A percentile compares a stretch with the other conserved stretches of the same genome.
These are phyloP conservation scores for Heterobasidion parviporum DNA, from an alignment of 1,284 basidiomycete species.

Conservation along the genomic window DNA sequence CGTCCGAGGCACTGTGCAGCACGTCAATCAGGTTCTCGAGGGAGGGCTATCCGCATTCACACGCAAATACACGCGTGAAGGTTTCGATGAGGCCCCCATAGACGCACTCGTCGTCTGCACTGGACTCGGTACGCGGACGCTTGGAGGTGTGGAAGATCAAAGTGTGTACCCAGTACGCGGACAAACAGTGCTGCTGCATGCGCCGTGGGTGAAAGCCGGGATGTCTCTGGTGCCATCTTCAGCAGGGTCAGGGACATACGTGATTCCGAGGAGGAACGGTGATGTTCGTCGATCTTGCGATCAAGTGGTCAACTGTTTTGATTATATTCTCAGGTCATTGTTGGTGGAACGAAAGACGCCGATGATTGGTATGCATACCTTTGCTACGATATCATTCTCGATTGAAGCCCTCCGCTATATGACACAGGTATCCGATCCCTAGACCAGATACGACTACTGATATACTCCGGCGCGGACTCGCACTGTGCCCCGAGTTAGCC, in stretches of 20 bases:
- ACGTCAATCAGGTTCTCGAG: slow-evolving; percentile 59
- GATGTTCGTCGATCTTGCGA: slow-evolving; percentile 32
- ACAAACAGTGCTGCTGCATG: slow-evolving; percentile 11
- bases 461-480: slow-evolving; percentile 51
- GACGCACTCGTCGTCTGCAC: slow-evolving; percentile 62
- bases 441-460: slow-evolving; percentile 51
- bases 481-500: slow-evolving; percentile 59
- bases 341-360: slow-evolving; percentile 54
- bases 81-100: slow-evolving; percentile 7
- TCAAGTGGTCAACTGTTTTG: not conserved
- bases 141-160: slow-evolving; percentile 13
- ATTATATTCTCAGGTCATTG: slow-evolving; percentile 36
- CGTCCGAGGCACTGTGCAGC: slow-evolving; percentile 49
- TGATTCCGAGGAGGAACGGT: slow-evolving; percentile 62
- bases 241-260: slow-evolving; percentile 44
- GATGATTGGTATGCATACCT: slow-evolving; percentile 50
- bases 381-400: not conserved
- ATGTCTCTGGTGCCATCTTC: slow-evolving; percentile 35
- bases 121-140: slow-evolving; percentile 41
- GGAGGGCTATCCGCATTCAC: slow-evolving; percentile 39
- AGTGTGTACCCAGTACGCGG: not conserved
- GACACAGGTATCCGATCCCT: slow-evolving; percentile 43
- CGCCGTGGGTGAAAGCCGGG: slow-evolving; percentile 53
- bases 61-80: slow-evolving; percentile 4
- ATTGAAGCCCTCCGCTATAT: slow-evolving; percentile 1